Conservation (phyloP, 1,284 basidiomycete genomes). For the Leccinum solheimii region DNA sequence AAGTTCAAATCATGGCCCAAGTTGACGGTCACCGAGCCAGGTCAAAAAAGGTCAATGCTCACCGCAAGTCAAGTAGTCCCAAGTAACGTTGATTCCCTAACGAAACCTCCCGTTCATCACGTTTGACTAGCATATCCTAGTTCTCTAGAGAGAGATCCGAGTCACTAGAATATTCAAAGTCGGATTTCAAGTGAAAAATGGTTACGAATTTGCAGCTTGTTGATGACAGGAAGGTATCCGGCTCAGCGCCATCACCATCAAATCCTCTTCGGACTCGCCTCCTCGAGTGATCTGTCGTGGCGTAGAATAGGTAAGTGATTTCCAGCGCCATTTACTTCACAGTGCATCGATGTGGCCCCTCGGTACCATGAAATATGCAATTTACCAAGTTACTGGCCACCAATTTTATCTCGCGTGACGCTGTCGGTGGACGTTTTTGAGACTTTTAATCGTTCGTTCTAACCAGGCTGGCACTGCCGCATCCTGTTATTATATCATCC, state of each 20-base stretch:
- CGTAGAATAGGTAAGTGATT: neutral
- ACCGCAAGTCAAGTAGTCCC: neutral
- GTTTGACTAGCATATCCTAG: neutral
- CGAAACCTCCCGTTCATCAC: neutral
- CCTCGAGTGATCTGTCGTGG: neutral
- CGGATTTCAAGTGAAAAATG: neutral
- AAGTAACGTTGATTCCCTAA: neutral
- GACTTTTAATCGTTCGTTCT: neutral
- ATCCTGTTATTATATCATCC: neutral
- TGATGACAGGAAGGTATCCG: neutral
- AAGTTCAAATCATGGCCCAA: conserved; percentile 2
- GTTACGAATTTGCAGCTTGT: neutral
- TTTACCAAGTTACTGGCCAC: neutral
- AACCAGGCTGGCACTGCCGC: neutral
- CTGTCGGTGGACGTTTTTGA: neutral
- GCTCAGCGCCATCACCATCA: neutral
- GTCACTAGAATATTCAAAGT: neutral
- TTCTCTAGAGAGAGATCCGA: neutral
- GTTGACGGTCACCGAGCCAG: neutral
- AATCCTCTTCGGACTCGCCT: neutral
- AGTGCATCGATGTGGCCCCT: neutral
- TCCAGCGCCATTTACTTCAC: neutral
- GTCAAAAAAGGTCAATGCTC: neutral
- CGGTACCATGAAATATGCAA: neutral
- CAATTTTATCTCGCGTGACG: neutral